Percentiles rank a stretch among this genome's conserved stretches.
Conservation (phyloP, 441 rosid species). For the Theobroma grandiflorum region DNA sequence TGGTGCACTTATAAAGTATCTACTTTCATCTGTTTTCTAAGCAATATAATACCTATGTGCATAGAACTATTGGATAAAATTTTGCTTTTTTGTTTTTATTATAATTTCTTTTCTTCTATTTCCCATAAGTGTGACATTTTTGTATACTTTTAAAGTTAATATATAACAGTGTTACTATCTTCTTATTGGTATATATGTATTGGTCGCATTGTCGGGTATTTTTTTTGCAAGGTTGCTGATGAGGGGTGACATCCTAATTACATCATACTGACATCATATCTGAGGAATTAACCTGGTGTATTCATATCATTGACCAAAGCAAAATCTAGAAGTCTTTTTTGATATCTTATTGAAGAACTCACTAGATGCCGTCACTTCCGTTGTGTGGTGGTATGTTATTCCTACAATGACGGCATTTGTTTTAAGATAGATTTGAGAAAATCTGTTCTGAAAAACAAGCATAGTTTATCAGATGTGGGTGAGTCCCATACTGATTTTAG, state of each 20-base stretch:
- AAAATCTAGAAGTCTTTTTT: not conserved
- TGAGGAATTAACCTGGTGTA: conserved; percentile 1
- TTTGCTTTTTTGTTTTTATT: not conserved
- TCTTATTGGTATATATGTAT: not conserved
- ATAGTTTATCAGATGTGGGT: not conserved
- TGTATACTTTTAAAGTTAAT: not conserved
- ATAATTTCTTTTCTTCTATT: not conserved
- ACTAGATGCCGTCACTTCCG: not conserved
- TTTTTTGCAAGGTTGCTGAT: not conserved
- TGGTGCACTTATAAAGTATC: conserved; percentile 32
- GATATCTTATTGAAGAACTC: not conserved
- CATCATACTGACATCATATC: conserved; percentile 4
- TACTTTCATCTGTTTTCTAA: conserved; percentile 26
- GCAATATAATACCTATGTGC: conserved; percentile 10
- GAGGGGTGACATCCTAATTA: not conserved
- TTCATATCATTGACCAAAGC: not conserved
- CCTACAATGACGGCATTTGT: not conserved
- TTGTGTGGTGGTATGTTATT: not conserved
- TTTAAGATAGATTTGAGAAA: not conserved
- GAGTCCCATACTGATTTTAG: not conserved
- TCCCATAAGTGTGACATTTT: not conserved
- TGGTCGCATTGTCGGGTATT: not conserved
- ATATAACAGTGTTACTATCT: conserved; percentile 3
- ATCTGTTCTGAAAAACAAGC: not conserved
- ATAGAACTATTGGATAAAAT: not conserved